Conservation (phyloP, 495 filamentous ascomycete species). For the Mycothermus thermophilus region DNA sequence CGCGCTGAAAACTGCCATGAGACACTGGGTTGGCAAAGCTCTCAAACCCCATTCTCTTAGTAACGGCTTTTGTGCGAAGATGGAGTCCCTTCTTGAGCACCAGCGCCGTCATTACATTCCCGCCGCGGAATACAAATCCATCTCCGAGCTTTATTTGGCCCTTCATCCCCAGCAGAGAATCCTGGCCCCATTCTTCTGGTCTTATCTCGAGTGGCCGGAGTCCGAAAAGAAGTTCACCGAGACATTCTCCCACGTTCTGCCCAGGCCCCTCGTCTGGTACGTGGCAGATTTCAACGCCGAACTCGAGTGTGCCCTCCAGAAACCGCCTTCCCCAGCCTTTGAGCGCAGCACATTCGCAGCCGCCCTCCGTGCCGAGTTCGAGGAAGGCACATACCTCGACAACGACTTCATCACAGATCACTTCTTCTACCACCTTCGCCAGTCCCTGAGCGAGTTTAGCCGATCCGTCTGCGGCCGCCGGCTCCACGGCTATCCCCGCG, state of each 20-base stretch:
- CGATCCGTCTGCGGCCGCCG: no score
- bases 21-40: slow-evolving; percentile 3
- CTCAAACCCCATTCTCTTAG: neutral
- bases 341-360: no score
- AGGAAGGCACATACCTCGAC: no score
- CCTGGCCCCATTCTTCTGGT: slow-evolving; percentile 25
- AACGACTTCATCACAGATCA: no score
- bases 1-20: slow-evolving; percentile 8
- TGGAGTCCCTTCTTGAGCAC: slow-evolving; percentile 5
- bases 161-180: slow-evolving; percentile 16
- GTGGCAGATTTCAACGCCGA: no score
- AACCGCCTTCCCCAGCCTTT: no score
- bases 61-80: neutral
- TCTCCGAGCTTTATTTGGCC: slow-evolving; percentile 6
- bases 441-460: no score
- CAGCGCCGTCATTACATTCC: slow-evolving; percentile 23
- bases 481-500: no score
- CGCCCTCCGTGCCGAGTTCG: no score
- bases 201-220: neutral
- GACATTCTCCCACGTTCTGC: neutral
- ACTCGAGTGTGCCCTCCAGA: no score
- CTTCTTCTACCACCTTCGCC: no score
- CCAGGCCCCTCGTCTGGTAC: no score
- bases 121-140: neutral
- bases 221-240: neutral